Conservation (phyloP, 345 rosid genomes). For the Draba incana region DNA sequence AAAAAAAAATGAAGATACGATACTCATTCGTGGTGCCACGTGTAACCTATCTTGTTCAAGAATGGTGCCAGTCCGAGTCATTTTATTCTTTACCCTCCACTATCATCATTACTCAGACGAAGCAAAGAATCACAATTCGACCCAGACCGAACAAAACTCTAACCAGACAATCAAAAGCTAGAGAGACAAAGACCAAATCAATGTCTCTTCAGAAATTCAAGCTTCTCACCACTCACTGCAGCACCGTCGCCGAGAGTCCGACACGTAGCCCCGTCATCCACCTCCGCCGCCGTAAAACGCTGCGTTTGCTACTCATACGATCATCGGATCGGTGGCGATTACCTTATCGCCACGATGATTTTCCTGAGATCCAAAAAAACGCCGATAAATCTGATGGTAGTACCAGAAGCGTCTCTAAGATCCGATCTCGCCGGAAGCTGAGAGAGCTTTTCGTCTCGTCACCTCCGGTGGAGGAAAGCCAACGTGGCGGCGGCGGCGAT, state of each 20-base stretch:
- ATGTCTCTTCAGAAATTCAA: constrained; percentile 84
- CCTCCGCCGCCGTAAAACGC: constrained; percentile 88
- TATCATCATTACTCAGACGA: constrained; percentile 23
- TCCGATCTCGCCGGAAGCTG: constrained; percentile 60
- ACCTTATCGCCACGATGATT: constrained; percentile 25
- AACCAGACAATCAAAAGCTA: too few relatives aligned
- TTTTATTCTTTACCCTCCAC: constrained; percentile 24
- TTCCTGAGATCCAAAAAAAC: constrained; percentile 29
- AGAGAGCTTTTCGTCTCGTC: constrained; percentile 81
- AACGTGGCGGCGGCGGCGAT: constrained; percentile 16
- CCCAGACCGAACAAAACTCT: background rate
- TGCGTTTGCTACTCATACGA: constrained; percentile 74
- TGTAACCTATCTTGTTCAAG: constrained; percentile 44
- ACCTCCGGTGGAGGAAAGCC: constrained; percentile 64
- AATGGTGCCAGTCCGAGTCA: constrained; percentile 39
- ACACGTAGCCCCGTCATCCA: constrained; percentile 81
- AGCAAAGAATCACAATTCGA: constrained; percentile 17
- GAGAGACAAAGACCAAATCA: background rate
- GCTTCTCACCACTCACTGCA: constrained; percentile 84
- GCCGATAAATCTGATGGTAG: constrained; percentile 40
- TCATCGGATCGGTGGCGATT: constrained; percentile 55
- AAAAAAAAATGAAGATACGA: background rate
- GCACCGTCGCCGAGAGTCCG: constrained; percentile 76
- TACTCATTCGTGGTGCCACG: constrained; percentile 39
- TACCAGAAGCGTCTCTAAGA: constrained; percentile 23